phyloP scores from a whole-genome alignment of 2,329 filamentous ascomycete genomes.

The Hypocreales sp. region DNA sequence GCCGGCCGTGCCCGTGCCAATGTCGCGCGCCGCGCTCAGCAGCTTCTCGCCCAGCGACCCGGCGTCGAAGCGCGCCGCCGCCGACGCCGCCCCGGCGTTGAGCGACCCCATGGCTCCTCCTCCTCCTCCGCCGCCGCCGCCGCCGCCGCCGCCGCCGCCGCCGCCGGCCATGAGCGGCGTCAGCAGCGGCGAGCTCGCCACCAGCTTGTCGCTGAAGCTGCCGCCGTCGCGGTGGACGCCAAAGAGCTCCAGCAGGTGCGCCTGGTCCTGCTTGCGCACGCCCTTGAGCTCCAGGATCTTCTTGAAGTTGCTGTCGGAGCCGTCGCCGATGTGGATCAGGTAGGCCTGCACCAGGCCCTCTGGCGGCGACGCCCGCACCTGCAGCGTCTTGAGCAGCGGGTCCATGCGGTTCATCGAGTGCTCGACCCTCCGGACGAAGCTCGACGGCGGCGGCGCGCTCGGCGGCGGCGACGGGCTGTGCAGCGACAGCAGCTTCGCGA shows the following conservation, averaged over 20 bases:
- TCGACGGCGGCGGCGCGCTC: slow-evolving; percentile 28
- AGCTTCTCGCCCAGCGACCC: slow-evolving; percentile 73
- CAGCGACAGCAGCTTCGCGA: slow-evolving; percentile 54
- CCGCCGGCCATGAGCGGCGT: slow-evolving; percentile 43
- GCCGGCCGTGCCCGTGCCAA: slow-evolving; percentile 42
- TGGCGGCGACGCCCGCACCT: slow-evolving; percentile 79
- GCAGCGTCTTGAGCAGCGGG: slow-evolving; percentile 85
- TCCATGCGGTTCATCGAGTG: slow-evolving; percentile 76
- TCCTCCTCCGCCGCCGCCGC: slow-evolving; percentile 15
- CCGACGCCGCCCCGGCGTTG: slow-evolving; percentile 24
- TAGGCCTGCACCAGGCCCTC: slow-evolving; percentile 95
- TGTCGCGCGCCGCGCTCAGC: slow-evolving; percentile 75
- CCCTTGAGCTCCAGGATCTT: slow-evolving; percentile 95
- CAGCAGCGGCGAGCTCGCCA: slow-evolving; percentile 54
- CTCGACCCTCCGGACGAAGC: slow-evolving; percentile 77
- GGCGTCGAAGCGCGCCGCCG: slow-evolving; percentile 55
- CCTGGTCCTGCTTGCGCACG: slow-evolving; percentile 69
- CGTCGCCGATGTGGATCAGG: slow-evolving; percentile 89
- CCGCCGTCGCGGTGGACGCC: slow-evolving; percentile 61
- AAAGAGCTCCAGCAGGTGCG: slow-evolving; percentile 75
- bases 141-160: slow-evolving; percentile 16
- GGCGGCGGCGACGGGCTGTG: slow-evolving; percentile 30
- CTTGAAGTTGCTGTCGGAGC: slow-evolving; percentile 85
- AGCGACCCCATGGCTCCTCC: slow-evolving; percentile 19
- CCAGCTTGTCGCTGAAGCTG: slow-evolving; percentile 53